A percentile compares a stretch with the other conserved stretches of the same genome.
Conservation (phyloP, 75 land plant species). For the Picea glauca region DNA sequence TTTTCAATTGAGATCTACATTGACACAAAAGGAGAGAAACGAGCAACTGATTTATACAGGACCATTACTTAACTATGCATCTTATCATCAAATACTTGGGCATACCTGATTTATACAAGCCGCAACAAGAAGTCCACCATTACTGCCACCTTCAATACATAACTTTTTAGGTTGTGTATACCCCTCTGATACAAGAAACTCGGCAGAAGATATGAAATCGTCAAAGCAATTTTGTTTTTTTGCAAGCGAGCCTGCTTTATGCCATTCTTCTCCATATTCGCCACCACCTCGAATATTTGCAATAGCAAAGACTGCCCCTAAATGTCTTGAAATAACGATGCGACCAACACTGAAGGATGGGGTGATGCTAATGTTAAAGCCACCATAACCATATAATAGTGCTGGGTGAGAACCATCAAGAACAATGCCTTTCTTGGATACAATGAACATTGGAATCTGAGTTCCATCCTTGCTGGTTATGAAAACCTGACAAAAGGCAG, state of each 20-base stretch:
- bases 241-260: slow-evolving; percentile 82
- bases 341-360: slow-evolving; percentile 74
- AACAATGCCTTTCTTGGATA: slow-evolving; percentile 51
- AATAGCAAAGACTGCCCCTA: slow-evolving; percentile 68
- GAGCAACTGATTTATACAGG: too few species aligned
- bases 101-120: slow-evolving; percentile 97
- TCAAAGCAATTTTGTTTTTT: slow-evolving; percentile 96
- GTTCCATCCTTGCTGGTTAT: slow-evolving; percentile 81
- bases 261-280: slow-evolving; percentile 99
- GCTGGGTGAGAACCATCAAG: slow-evolving; percentile 78
- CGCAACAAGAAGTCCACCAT: slow-evolving; percentile 94
- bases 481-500: slow-evolving; percentile 60
- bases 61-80: too few species aligned
- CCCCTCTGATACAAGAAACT: slow-evolving; percentile 68
- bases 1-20: not conserved
- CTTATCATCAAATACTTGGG: too few species aligned
- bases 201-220: slow-evolving; percentile 88
- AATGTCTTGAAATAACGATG: slow-evolving; percentile 47
- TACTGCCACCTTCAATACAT: slow-evolving; percentile 98
- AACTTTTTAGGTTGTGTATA: slow-evolving; percentile 75
- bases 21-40: not conserved
- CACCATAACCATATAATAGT: slow-evolving; percentile 93
- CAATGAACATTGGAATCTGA: slow-evolving; percentile 91
- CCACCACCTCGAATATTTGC: slow-evolving; percentile 99
- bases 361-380: slow-evolving; percentile 78